These are phyloP conservation scores for Aspergillus kassunensis DNA, from an alignment of 495 filamentous ascomycete species.

Conservation along the genomic window DNA sequence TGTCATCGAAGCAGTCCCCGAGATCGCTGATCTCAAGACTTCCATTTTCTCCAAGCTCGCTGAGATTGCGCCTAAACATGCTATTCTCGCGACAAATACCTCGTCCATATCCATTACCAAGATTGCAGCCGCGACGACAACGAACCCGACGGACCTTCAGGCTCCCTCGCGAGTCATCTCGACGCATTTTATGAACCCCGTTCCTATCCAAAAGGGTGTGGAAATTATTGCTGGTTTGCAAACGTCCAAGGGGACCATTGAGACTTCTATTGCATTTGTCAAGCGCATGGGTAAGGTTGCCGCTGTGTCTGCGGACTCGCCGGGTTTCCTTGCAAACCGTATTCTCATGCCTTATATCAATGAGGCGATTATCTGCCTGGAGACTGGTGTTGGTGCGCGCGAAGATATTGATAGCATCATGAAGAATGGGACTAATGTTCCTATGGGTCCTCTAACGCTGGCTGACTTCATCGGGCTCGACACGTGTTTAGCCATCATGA, in stretches of 20 bases:
- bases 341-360: constrained; percentile 99
- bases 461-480: constrained; percentile 98
- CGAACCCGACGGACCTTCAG: constrained; percentile 71
- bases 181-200: constrained; percentile 99
- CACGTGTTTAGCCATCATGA: constrained; percentile 96
- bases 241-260: constrained; percentile 75
- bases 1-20: constrained; percentile 95
- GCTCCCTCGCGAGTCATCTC: constrained; percentile 85
- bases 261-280: constrained; percentile 82
- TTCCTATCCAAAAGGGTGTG: constrained; percentile 94
- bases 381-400: constrained; percentile 81
- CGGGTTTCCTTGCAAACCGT: constrained; percentile 92
- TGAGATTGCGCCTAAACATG: constrained; percentile 75
- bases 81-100: constrained; percentile 95
- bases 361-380: constrained; percentile 93
- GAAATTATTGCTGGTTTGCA: constrained; percentile 95
- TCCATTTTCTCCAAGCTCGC: constrained; percentile 84
- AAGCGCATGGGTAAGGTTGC: constrained; percentile 90
- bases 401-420: constrained; percentile 96
- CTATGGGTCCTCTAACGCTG: constrained; percentile 91
- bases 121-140: constrained; percentile 80
- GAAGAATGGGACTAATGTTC: constrained; percentile 98
- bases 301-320: constrained; percentile 79
- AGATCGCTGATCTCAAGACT: constrained; percentile 83
- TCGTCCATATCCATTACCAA: constrained; percentile 96